These are phyloP conservation scores for Vitis hybrid DNA, from an alignment of 177 flowering plant genomes.

Conservation along the genomic window DNA sequence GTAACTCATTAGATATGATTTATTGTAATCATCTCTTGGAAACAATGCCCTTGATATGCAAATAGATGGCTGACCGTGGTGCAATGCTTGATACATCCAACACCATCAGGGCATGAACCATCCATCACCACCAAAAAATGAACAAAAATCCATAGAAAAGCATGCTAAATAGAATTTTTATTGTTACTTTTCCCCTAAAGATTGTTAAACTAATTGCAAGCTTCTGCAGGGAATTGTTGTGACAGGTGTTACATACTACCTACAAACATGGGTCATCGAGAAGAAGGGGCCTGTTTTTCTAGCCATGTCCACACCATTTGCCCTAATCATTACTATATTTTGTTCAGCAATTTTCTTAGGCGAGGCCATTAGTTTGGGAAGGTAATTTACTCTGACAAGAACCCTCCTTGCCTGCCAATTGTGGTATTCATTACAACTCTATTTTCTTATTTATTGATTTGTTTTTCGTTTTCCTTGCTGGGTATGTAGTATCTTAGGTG, in stretches of 20 bases:
- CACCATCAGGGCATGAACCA: too few relatives aligned
- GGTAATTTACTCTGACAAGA: slow-evolving; percentile 25
- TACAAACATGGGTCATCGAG: slow-evolving; percentile 68
- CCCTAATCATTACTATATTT: slow-evolving; percentile 42
- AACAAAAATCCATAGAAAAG: too few relatives aligned
- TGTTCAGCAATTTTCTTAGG: slow-evolving; percentile 46
- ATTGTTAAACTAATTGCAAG: neutral
- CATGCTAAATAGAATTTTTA: too few relatives aligned
- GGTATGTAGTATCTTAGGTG: slow-evolving; percentile 37
- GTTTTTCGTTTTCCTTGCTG: neutral
- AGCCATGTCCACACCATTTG: slow-evolving; percentile 50
- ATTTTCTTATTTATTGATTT: neutral
- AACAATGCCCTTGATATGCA: too few relatives aligned
- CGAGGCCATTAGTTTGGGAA: slow-evolving; percentile 45
- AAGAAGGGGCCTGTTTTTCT: slow-evolving; percentile 68
- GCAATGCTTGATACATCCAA: too few relatives aligned
- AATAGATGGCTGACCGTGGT: too few relatives aligned
- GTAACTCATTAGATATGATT: too few relatives aligned
- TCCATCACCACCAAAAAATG: too few relatives aligned
- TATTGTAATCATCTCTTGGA: too few relatives aligned
- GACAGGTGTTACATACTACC: slow-evolving; percentile 51
- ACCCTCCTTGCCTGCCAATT: too few relatives aligned
- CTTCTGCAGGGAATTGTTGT: slow-evolving; percentile 53
- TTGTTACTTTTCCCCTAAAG: too few relatives aligned
- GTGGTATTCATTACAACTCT: neutral